Conservation (phyloP, 1,284 basidiomycete species). For the Thecaphora thlaspeos region DNA sequence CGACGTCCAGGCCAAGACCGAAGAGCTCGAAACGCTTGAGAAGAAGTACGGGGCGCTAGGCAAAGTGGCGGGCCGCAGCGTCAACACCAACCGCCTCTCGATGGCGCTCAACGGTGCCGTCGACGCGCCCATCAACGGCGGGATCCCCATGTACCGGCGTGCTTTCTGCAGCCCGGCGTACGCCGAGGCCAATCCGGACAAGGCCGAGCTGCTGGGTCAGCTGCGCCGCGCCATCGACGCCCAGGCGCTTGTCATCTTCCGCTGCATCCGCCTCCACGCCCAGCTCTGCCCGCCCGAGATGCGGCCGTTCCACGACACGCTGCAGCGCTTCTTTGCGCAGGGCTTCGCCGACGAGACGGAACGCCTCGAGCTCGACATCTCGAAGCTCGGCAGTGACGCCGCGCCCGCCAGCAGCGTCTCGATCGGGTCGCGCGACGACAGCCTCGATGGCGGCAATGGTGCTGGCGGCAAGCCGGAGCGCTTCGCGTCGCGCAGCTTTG, state of each 20-base stretch:
- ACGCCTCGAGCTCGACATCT: slow-evolving; percentile 38
- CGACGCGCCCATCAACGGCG: slow-evolving; percentile 75
- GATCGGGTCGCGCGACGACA: too few relatives aligned
- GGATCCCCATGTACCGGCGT: slow-evolving; percentile 63
- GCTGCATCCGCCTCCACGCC: slow-evolving; percentile 78
- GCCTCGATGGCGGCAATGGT: slow-evolving; percentile 13
- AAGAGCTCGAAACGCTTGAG: slow-evolving; percentile 71
- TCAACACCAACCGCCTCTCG: slow-evolving; percentile 78
- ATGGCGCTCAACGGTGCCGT: slow-evolving; percentile 85
- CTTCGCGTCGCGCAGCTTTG: not conserved
- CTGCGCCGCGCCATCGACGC: slow-evolving; percentile 71
- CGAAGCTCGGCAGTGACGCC: slow-evolving; percentile 11
- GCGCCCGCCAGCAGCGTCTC: not conserved
- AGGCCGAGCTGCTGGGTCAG: slow-evolving; percentile 70
- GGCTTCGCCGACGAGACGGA: slow-evolving; percentile 83
- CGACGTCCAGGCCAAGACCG: slow-evolving; percentile 75
- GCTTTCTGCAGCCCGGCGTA: slow-evolving; percentile 76
- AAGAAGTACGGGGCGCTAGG: slow-evolving; percentile 73
- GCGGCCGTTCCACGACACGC: slow-evolving; percentile 82
- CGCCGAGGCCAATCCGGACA: slow-evolving; percentile 68
- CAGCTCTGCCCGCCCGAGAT: slow-evolving; percentile 81
- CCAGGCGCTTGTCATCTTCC: slow-evolving; percentile 76
- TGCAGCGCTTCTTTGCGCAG: slow-evolving; percentile 80
- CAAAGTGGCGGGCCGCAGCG: slow-evolving; percentile 64
- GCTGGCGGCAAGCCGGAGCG: not conserved